Evolutionary conservation across 192 early-diverging fungal genomes (phyloP), one percentile per base, ranked within the genome.

Genomic region (Coemansia furcata): DNA sequence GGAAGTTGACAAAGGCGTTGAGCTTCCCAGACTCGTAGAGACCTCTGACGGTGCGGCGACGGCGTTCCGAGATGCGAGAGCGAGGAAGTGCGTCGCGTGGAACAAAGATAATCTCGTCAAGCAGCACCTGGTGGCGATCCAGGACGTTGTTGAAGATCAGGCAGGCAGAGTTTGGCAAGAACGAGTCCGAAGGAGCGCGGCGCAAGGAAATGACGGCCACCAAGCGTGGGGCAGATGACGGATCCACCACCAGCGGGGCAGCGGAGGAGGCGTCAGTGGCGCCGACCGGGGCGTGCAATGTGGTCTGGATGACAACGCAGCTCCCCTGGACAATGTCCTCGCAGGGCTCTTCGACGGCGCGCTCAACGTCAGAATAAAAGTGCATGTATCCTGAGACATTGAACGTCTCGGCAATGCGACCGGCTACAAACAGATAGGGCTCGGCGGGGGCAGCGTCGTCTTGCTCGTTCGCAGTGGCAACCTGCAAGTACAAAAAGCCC

Each of bases 401-500:
- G 68, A 94, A 86, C 1, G 87, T 90, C 64, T 95, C 90, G 15
- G 75, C 74, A 37, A 93, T 84, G 5, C 87, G 80, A 12, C 93
- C 92, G 32, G 92, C 66, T 7, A 93, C 91, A 83, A 90, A 95
- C 74, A 95, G 62, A 50, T 89, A 88, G 55, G 90, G 88, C 65
- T 88, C 87, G 39, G 87, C 87, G 4, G 85, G 82, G 43, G 76
- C 68, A 11, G 82, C 49, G 52, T 62, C 88, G 33, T 85, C 81
- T 46, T 85, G 86, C 42, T 85, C 70, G 26, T 62, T 74, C 10
- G 72, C 70, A n/a, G 60, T 32, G 37, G 72, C 78, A 11, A 87
- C 78, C n/a, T 93, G 87, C 54, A 88, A 86, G 81, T 90, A 91
- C 38, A 95, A 60, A 69, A 95, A 95, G 6, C 94, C 94, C 42